Base-by-base conservation (phyloP, 495 filamentous ascomycete genomes). In the Jackrogersella minutella region DNA sequence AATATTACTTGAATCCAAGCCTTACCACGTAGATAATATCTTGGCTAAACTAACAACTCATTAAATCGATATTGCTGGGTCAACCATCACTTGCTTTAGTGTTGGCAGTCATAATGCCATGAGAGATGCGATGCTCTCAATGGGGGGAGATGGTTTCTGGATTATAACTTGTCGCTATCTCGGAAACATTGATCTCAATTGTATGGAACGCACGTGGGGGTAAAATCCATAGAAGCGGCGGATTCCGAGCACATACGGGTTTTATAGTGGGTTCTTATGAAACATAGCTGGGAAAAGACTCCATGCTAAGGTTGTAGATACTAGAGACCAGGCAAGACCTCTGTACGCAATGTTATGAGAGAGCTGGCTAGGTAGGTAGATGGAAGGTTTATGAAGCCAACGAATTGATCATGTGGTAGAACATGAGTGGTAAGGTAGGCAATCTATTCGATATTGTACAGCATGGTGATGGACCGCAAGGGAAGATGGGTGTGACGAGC, bases 361-460 rank as follows among this genome's bases (percentile, higher is more conserved):
- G 5, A 36, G 11, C 11, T 21, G 16, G 2, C 16, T 3, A 31
- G 30, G 22, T n/a, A 31, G 44, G 26, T 30, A 30, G 26, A 30
- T 26, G n/a, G 17, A 46, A 10, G 6, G 10, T 5, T 3, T 26
- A 5, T 13, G 9, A 10, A 26, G 22, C 8, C 28, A 17, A 19
- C 28, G 16, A 19, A n/a, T 17, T 16, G 28, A 33, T 21, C 60
- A 68, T 22, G 61, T 66, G 14, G 41, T 65, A 11, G 69, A 62
- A 16, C 4, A 58, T 14, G 33, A 30, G 13, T 68, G 52, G 57
- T 17, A 65, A 41, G 6, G 31, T 24, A 10, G n/a, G 6, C 22
- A 37, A 37, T 26, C 13, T 37, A 50, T 59, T 39, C 2, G 26
- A 47, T 14, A 10, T 59, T 36, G 44, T 36, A 50, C 22, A 26